Conservation (phyloP, 352 stramenopile genomes). For the Blastocystis sp. region DNA sequence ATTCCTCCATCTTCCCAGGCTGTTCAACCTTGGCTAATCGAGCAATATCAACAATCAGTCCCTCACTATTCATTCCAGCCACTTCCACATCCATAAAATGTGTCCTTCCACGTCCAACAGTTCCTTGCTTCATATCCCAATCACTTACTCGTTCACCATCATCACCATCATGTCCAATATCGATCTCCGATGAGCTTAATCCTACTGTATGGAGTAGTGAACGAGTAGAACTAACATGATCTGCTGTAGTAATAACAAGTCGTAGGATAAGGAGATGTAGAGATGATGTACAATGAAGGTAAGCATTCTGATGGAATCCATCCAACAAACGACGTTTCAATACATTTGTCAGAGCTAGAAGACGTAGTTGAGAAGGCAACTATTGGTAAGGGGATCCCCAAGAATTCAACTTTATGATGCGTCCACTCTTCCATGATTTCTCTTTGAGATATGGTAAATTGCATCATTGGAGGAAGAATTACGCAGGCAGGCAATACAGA, state of each 20-base stretch:
- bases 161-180: background rate
- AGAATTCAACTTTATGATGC: background rate
- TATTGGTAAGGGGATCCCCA: background rate
- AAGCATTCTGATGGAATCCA: background rate
- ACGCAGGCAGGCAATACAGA: background rate
- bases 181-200: background rate
- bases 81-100: background rate
- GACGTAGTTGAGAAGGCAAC: background rate
- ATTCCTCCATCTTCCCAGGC: background rate
- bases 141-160: slow-evolving; percentile 10
- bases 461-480: slow-evolving; percentile 41
- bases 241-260: background rate
- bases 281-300: background rate
- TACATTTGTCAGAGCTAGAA: background rate
- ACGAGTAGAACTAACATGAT: background rate
- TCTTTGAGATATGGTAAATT: background rate
- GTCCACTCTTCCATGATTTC: background rate
- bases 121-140: background rate
- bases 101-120: background rate
- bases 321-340: background rate
- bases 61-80: background rate
- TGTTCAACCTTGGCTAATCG: too few species aligned
- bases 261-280: background rate
- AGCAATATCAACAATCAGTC: background rate
- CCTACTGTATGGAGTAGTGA: background rate